phyloP scores from a whole-genome alignment of 306 rosid genomes.

The Adenanthera pavonina region DNA sequence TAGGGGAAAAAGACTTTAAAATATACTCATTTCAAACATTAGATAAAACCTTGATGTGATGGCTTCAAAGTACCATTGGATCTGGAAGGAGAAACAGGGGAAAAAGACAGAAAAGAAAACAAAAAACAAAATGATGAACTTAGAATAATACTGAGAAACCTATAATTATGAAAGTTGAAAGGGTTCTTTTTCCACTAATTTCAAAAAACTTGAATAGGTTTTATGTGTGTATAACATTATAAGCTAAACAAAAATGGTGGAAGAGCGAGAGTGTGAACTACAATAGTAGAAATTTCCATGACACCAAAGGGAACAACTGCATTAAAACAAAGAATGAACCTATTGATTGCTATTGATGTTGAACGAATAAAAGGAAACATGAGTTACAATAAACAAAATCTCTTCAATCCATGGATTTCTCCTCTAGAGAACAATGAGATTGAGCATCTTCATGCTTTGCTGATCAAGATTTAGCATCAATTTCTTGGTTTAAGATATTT shows the following conservation, averaged over 20 bases:
- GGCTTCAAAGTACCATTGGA: neutral
- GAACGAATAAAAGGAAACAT: slow-evolving; percentile 88
- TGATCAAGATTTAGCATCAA: slow-evolving; percentile 93
- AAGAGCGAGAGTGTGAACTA: neutral
- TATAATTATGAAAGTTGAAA: neutral
- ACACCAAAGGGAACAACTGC: slow-evolving; percentile 18
- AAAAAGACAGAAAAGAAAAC: neutral
- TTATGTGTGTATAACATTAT: neutral
- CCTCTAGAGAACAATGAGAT: slow-evolving; percentile 89
- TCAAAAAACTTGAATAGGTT: neutral
- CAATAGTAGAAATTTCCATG: slow-evolving; percentile 21
- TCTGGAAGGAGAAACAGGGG: neutral
- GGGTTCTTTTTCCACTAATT: no score
- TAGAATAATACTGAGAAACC: neutral
- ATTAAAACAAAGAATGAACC: slow-evolving; percentile 58
- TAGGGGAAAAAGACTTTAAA: no score
- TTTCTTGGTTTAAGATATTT: slow-evolving; percentile 75
- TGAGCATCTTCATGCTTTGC: slow-evolving; percentile 79
- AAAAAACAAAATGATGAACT: neutral
- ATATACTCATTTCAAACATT: neutral
- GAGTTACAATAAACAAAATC: slow-evolving; percentile 93
- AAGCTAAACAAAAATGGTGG: neutral
- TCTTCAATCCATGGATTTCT: slow-evolving; percentile 86
- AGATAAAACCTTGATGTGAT: slow-evolving; percentile 7
- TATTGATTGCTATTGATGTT: slow-evolving; percentile 83